Evolutionary conservation across 768 basidiomycete species (phyloP), one percentile per base, ranked within the genome.

Genomic region (Serendipita sp.): DNA sequence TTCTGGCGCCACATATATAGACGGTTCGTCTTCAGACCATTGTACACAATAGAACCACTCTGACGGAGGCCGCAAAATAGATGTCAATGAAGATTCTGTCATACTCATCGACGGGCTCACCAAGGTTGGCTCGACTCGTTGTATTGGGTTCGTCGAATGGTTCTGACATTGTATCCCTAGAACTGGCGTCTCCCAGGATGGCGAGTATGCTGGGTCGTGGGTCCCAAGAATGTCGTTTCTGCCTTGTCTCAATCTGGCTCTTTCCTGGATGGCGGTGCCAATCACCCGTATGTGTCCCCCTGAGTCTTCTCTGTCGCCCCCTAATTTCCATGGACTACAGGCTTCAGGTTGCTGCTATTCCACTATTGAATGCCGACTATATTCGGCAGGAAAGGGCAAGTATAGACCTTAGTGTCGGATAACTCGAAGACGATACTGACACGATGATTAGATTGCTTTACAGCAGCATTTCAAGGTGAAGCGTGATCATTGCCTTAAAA

Each of bases 151-250:
- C 24, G 56, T 63, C 51, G 66, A 44, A 62, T 3, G 30, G 75
- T 35, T 72, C 72, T 54, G 69, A 71, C 28, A 71, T 71, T 18
- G 45, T 71, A 44, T 68, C 71, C 24, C 3, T 74, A 96, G 88
- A 93, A 93, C 74, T 95, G 89, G 87, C 85, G 93, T 70, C 84
- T 94, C 64, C 92, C 93, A 7, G 94, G 94, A 41, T 97, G 92
- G 92, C 82, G 94, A 68, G 78, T 93, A 45, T 94, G 91, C 76
- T 76, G 75, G 93, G 92, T 96, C 37, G 72, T 95, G 24, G 93
- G 92, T 0, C 94, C 93, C 15, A 92, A 88, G 75, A 88, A 89
- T 72, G 72, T 96, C 51, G 79, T 96, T 68, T 85, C 86, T 5
- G 93, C 93, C 0, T 81, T 97, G 46, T 90, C 89, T n/a, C 94